phyloP scores from a whole-genome alignment of 805 yeast species.

The Suhomyces emberorum region DNA sequence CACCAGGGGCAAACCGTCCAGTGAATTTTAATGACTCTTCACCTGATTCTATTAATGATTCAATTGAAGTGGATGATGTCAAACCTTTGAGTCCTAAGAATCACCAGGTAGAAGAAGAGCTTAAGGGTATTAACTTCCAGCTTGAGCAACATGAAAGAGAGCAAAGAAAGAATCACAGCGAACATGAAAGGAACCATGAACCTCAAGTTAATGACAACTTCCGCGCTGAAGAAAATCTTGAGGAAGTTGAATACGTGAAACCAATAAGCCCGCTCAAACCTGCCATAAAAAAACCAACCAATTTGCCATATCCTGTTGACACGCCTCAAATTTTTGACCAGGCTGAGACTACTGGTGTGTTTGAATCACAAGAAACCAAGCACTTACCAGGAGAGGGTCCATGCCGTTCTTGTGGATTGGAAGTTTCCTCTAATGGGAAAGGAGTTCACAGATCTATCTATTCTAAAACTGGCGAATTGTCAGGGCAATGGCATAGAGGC shows the following conservation, averaged over 20 bases:
- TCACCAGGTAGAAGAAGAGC: slow-evolving; percentile 32
- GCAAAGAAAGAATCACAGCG: too few relatives aligned
- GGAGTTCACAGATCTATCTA: slow-evolving; percentile 60
- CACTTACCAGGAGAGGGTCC: slow-evolving; percentile 68
- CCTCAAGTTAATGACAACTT: too few relatives aligned
- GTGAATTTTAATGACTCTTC: slow-evolving; percentile 2
- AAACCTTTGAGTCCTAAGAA: slow-evolving; percentile 35
- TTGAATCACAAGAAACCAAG: background rate
- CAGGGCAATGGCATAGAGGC: slow-evolving; percentile 91
- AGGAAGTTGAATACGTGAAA: background rate
- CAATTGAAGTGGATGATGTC: slow-evolving; percentile 10
- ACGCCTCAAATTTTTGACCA: background rate
- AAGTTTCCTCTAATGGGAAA: slow-evolving; percentile 41
- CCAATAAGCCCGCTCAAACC: background rate
- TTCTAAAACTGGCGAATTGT: slow-evolving; percentile 78
- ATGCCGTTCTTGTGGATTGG: slow-evolving; percentile 67
- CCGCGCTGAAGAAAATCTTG: background rate
- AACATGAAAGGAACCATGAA: too few relatives aligned
- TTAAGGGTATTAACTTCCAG: slow-evolving; percentile 26
- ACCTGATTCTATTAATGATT: background rate
- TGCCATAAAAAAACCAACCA: background rate
- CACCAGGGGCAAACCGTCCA: slow-evolving; percentile 1
- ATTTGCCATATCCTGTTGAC: slow-evolving; percentile 1
- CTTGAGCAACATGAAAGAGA: background rate
- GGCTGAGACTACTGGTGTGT: background rate